Base-by-base conservation (phyloP, 2,329 filamentous ascomycete species). In the Karstenula rhodostoma region DNA sequence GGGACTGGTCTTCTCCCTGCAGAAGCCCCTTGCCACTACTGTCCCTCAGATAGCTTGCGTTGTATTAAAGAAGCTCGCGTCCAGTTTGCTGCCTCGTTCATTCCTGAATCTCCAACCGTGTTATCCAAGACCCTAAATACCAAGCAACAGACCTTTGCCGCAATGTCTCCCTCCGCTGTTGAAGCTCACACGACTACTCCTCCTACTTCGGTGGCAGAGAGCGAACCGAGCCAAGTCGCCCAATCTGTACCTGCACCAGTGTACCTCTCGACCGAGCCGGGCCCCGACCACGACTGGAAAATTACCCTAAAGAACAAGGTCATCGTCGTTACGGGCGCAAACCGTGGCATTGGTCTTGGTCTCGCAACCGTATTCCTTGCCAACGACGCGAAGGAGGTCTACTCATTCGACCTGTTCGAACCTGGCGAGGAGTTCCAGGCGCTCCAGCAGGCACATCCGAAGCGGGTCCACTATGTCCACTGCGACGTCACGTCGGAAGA, bases 401-500 rank as follows among this genome's bases (percentile, higher is more conserved):
- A 82, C 69, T 84, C 82, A 3, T 79, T 86, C 47, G 81, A 83
- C 60, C 78, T 85, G 44, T 79, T 79, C 56, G 79, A 81, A 44
- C 74, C 79, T 0, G 81, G 80, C 29, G 79, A 82, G 23, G 82
- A 84, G 15, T 83, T 84, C 61, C 69, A 73, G 37, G 72, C 72
- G 9, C 72, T 81, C 3, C 70, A 76, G 48, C 80, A 81, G 64
- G 71, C 74, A 6, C 78, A 80, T 64, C 77, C 80, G 15, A 79
- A 80, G 58, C 73, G 73, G 23, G 68, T 85, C 19, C 74, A 77
- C 54, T 84, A 80, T 67, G 69, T 83, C 57, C 70, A 83, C 56
- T 81, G 80, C 66, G 78, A 85, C 67, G 81, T 85, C 2, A 84
- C 83, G 0, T 76, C 80, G 17, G 82, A 85, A 63, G 76, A 77